Conservation (phyloP, 768 basidiomycete genomes). For the Trametes maxima region DNA sequence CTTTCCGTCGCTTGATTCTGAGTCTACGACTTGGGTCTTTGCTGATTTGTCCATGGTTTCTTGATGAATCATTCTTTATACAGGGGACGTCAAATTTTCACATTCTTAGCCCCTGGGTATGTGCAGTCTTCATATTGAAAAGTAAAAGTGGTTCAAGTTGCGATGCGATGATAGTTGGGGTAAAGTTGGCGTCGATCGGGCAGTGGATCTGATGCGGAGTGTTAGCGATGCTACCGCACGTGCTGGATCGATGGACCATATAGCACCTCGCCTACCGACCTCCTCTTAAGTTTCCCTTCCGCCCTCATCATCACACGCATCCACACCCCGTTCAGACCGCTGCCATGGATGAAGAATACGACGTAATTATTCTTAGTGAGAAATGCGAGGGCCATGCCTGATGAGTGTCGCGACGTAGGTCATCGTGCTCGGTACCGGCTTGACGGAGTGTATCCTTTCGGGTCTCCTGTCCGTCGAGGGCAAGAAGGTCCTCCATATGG, state of each 20-base stretch:
- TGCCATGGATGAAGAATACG: conserved; percentile 98
- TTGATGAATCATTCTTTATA: no score
- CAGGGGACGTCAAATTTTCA: no score
- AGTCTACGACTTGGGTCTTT: no score
- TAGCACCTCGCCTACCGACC: conserved; percentile 13
- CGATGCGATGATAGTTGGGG: not conserved
- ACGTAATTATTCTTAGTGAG: conserved; percentile 51
- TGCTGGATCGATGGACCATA: conserved; percentile 27
- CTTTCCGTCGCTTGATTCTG: no score
- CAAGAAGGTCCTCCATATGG: conserved; percentile 99
- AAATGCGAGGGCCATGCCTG: not conserved
- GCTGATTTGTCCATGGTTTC: no score
- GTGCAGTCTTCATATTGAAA: no score
- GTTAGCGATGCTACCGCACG: conserved; percentile 24
- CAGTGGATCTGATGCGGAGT: conserved; percentile 15
- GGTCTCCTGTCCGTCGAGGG: conserved; percentile 98
- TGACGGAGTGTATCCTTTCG: conserved; percentile 98
- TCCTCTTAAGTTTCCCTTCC: conserved; percentile 2
- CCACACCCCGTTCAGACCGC: conserved; percentile 27
- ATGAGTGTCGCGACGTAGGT: conserved; percentile 49
- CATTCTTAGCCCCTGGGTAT: not conserved
- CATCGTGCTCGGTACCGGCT: conserved; percentile 92
- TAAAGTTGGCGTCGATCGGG: conserved; percentile 9
- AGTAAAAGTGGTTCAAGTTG: no score
- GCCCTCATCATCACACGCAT: conserved; percentile 9